Conservation (phyloP, 441 rosid genomes). For the Euphorbia schlechtendalii region DNA sequence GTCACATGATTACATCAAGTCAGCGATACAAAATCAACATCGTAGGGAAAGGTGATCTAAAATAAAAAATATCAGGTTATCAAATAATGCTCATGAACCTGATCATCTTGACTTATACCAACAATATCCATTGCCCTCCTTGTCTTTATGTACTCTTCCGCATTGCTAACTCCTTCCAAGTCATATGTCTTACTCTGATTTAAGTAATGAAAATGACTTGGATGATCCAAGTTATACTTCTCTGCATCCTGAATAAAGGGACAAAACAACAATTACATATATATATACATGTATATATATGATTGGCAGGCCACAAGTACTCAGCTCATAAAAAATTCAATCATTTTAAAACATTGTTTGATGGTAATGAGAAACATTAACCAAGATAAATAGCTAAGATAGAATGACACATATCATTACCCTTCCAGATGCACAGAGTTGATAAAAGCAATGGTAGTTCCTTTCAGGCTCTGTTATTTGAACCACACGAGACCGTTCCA, state of each 20-base stretch:
- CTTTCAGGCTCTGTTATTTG: slow-evolving; percentile 90
- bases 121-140: slow-evolving; percentile 95
- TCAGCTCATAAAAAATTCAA: slow-evolving; percentile 2
- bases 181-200: slow-evolving; percentile 84
- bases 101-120: slow-evolving; percentile 76
- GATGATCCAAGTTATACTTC: slow-evolving; percentile 65
- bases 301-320: background rate
- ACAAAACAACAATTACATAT: slow-evolving; percentile 19
- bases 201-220: slow-evolving; percentile 73
- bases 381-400: slow-evolving; percentile 1
- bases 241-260: slow-evolving; percentile 59
- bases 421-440: slow-evolving; percentile 87
- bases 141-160: slow-evolving; percentile 76
- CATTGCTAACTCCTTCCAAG: slow-evolving; percentile 70
- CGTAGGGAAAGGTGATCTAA: slow-evolving; percentile 13
- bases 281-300: slow-evolving; percentile 12
- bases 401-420: slow-evolving; percentile 40
- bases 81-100: slow-evolving; percentile 38
- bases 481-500: slow-evolving; percentile 96
- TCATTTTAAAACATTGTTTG: slow-evolving; percentile 2
- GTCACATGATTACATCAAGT: slow-evolving; percentile 11
- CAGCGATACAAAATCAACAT: slow-evolving; percentile 13
- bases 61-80: slow-evolving; percentile 7
- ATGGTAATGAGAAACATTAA: background rate
- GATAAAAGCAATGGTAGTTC: slow-evolving; percentile 94